These are phyloP conservation scores for Ogataea salicorniae DNA, from an alignment of 805 yeast genomes.

Conservation along the genomic window DNA sequence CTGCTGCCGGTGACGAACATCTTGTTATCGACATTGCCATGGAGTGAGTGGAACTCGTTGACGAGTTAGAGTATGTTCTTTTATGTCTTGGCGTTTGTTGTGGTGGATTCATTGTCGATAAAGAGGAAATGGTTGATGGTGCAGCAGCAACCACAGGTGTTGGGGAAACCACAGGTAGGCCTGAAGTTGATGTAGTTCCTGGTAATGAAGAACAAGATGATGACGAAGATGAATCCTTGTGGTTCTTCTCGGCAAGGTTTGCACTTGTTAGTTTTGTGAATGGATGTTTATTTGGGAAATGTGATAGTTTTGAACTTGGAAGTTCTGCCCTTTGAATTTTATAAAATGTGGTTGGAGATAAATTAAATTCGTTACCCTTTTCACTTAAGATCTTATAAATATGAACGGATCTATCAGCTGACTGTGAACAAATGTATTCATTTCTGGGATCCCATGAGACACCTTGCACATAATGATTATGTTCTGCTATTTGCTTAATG, in stretches of 20 bases:
- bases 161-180: background rate
- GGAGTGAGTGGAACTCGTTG: constrained; percentile 32
- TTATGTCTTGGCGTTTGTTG: constrained; percentile 30
- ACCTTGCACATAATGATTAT: constrained; percentile 90
- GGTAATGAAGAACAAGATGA: background rate
- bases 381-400: constrained; percentile 47
- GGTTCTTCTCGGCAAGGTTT: constrained; percentile 14
- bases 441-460: constrained; percentile 91
- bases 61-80: constrained; percentile 38
- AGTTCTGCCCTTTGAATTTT: constrained; percentile 55
- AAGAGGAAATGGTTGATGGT: background rate
- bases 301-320: constrained; percentile 31
- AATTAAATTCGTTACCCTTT: constrained; percentile 22
- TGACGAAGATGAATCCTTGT: constrained; percentile 4
- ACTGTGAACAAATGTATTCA: constrained; percentile 75
- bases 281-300: background rate
- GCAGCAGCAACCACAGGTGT: background rate
- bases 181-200: background rate
- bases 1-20: constrained; percentile 22
- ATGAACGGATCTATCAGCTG: constrained; percentile 81
- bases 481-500: constrained; percentile 60
- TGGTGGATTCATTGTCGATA: constrained; percentile 29
- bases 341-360: constrained; percentile 39
- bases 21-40: constrained; percentile 22
- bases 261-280: constrained; percentile 18